These are phyloP conservation scores for Collybia mongolica DNA, from an alignment of 768 basidiomycete genomes.

Conservation along the genomic window DNA sequence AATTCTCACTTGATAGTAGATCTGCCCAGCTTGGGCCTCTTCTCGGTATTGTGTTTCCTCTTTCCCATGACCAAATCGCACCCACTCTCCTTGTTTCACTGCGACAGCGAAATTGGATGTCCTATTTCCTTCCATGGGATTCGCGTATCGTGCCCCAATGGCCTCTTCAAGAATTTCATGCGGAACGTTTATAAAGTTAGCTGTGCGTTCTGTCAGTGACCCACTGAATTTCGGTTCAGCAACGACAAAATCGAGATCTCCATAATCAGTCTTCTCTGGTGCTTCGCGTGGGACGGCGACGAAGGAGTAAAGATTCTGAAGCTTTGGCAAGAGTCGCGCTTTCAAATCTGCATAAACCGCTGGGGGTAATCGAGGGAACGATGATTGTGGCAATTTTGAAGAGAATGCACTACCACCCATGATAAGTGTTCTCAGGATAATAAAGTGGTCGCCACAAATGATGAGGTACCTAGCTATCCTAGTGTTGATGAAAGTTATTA, in stretches of 20 bases:
- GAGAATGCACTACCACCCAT: conserved; percentile 78
- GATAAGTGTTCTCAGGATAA: background rate
- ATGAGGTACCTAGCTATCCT: no score
- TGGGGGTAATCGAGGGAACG: conserved; percentile 65
- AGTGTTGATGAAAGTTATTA: no score
- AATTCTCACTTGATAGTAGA: conserved; percentile 40
- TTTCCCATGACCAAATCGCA: conserved; percentile 18
- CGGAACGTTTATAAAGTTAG: conserved; percentile 22
- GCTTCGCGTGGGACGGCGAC: conserved; percentile 61
- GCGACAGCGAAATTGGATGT: conserved; percentile 66
- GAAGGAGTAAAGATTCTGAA: conserved; percentile 45
- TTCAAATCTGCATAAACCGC: conserved; percentile 52
- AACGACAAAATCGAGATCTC: conserved; percentile 71
- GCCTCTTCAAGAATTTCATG: conserved; percentile 34
- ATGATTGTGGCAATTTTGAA: conserved; percentile 34
- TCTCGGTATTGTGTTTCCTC: conserved; percentile 27
- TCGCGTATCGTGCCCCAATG: conserved; percentile 47
- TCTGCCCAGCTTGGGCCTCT: conserved; percentile 24
- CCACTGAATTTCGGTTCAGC: conserved; percentile 33
- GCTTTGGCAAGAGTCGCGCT: conserved; percentile 33
- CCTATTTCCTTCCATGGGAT: conserved; percentile 47
- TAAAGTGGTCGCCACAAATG: background rate
- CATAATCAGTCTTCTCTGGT: conserved; percentile 63
- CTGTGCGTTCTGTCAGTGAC: conserved; percentile 9
- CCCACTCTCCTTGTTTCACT: conserved; percentile 39